These are phyloP conservation scores for Trametes pubescens DNA, from an alignment of 1,284 basidiomycete species.

Conservation along the genomic window DNA sequence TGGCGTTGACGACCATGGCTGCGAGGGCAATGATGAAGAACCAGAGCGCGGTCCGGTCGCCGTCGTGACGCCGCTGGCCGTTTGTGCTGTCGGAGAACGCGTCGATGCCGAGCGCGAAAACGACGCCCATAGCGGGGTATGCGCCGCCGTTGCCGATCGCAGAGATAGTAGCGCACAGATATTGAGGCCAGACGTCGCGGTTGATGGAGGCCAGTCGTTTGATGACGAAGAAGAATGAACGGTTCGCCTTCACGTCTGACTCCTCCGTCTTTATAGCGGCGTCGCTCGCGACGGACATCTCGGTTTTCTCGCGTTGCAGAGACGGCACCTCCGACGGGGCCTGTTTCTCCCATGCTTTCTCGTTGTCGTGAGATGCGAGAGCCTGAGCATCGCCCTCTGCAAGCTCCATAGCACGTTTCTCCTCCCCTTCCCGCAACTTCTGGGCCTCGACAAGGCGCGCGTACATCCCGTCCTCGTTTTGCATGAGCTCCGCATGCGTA, in stretches of 20 bases:
- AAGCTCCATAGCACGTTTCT: slow-evolving; percentile 42
- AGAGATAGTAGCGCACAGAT: slow-evolving; percentile 59
- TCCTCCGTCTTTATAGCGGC: slow-evolving; percentile 52
- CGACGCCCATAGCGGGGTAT: slow-evolving; percentile 87
- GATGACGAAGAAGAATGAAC: slow-evolving; percentile 67
- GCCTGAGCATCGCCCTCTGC: slow-evolving; percentile 42
- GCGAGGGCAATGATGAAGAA: slow-evolving; percentile 86
- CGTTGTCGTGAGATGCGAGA: slow-evolving; percentile 43
- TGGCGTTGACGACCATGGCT: slow-evolving; percentile 64
- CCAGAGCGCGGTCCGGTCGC: slow-evolving; percentile 78
- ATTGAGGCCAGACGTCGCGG: slow-evolving; percentile 61
- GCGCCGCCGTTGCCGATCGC: slow-evolving; percentile 77
- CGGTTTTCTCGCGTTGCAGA: slow-evolving; percentile 71
- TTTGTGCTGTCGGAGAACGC: slow-evolving; percentile 61
- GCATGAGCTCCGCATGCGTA: slow-evolving; percentile 81
- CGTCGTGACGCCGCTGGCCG: slow-evolving; percentile 56
- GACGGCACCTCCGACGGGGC: slow-evolving; percentile 45
- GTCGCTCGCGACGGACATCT: slow-evolving; percentile 72
- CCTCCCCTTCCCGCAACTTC: slow-evolving; percentile 68
- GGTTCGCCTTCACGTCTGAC: slow-evolving; percentile 45
- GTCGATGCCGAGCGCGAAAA: slow-evolving; percentile 75
- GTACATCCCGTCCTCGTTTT: slow-evolving; percentile 72
- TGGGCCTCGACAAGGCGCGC: slow-evolving; percentile 84
- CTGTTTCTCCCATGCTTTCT: slow-evolving; percentile 32
- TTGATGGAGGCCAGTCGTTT: slow-evolving; percentile 77